phyloP scores from a whole-genome alignment of 352 stramenopile species.

The Globisporangium ultimum region DNA sequence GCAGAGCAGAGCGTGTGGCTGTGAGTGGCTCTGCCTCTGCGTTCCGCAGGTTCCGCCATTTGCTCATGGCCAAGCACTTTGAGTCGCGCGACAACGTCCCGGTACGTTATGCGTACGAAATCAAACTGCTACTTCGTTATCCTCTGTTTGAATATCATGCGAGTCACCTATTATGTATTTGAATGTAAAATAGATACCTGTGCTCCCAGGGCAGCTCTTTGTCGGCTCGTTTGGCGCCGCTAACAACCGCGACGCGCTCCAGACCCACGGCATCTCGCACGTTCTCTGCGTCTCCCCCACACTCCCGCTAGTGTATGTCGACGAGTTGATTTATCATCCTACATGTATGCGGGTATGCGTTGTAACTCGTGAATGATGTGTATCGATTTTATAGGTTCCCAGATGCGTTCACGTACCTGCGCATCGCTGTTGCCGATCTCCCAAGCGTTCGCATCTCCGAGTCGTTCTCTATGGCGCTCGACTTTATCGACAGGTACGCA shows the following conservation, averaged over 20 bases:
- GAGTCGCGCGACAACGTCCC: slow-evolving; percentile 37
- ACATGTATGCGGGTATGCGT: too few relatives aligned
- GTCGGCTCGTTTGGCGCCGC: slow-evolving; percentile 69
- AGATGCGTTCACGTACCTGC: slow-evolving; percentile 48
- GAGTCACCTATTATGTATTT: too few relatives aligned
- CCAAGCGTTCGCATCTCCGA: slow-evolving; percentile 30
- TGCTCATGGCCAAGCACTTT: slow-evolving; percentile 54
- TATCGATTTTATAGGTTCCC: slow-evolving; percentile 27
- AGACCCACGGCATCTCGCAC: slow-evolving; percentile 42
- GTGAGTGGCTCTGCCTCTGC: neutral
- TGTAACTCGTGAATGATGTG: neutral
- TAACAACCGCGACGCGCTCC: slow-evolving; percentile 41
- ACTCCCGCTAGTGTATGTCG: slow-evolving; percentile 27
- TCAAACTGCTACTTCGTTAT: neutral
- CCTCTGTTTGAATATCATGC: slow-evolving; percentile 9
- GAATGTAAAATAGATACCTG: neutral
- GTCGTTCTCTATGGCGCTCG: slow-evolving; percentile 41
- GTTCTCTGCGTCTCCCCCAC: slow-evolving; percentile 50
- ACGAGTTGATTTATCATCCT: neutral
- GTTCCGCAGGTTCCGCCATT: slow-evolving; percentile 61
- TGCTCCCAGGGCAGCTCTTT: slow-evolving; percentile 42
- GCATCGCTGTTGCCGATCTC: slow-evolving; percentile 48
- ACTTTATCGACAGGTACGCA: slow-evolving; percentile 59
- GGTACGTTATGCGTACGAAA: slow-evolving; percentile 13
- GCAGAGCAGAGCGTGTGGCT: too few relatives aligned